Evolutionary conservation across 129 eudicot genomes (phyloP).

Genomic region (Glebionis coronaria): DNA sequence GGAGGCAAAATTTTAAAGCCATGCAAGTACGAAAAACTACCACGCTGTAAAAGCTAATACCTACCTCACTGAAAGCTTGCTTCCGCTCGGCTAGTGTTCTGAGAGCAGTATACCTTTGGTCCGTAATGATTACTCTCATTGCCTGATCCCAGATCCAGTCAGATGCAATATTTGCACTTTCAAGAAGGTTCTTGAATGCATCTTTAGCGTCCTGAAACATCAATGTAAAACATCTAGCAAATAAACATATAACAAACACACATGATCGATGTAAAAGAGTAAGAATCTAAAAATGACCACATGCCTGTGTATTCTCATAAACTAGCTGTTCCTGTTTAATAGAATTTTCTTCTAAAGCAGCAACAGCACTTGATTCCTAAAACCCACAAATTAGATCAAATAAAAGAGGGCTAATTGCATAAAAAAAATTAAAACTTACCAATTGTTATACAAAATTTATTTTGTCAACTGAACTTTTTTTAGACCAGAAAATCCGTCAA

Average conservation of each 20-base stretch:
- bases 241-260: constrained; percentile 16
- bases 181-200: constrained; percentile 79
- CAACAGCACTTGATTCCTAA: constrained; percentile 44
- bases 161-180: constrained; percentile 73
- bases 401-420: background rate
- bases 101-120: constrained; percentile 73
- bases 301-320: constrained; percentile 77
- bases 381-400: constrained; percentile 25
- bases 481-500: too few relatives aligned
- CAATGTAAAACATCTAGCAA: background rate
- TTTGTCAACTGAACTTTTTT: too few relatives aligned
- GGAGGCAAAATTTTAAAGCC: background rate
- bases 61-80: constrained; percentile 90
- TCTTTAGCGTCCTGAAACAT: constrained; percentile 66
- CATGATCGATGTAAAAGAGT: constrained; percentile 7
- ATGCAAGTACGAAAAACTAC: too few relatives aligned
- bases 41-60: background rate
- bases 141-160: constrained; percentile 99
- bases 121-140: constrained; percentile 84
- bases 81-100: constrained; percentile 79
- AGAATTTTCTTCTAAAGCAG: constrained; percentile 56
- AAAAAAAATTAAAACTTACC: background rate
- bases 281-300: background rate
- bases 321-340: constrained; percentile 46
- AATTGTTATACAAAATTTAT: too few relatives aligned